Base-by-base conservation (phyloP, 768 basidiomycete genomes). In the Rhodosporidiobolus odoratus region DNA sequence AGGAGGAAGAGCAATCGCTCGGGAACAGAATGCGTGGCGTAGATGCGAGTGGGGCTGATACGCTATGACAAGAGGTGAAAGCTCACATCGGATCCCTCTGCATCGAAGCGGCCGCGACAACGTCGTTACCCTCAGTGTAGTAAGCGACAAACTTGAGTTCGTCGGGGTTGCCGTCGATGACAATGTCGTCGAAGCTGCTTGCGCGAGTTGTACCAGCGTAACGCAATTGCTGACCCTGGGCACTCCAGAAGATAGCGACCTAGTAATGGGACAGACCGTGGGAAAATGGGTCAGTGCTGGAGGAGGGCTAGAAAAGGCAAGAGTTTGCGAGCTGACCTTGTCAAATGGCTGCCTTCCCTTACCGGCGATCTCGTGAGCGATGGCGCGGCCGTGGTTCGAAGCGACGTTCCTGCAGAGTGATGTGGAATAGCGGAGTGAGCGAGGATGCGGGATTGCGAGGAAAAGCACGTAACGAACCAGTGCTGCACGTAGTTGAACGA, bases 141-240 rank as follows among this genome's bases (percentile, higher is more conserved):
- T 89, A 92, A 4, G 89, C 89, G 53, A 90, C 83, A 76, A 92
- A 92, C 85, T 94, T 93, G 82, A 92, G 80, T 72, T 89, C 89
- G 12, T 81, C 84, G 0, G 87, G 83, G 78, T 88, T 83, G 6
- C 92, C 92, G 65, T 87, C 85, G 75, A 94, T 85, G 76, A 87
- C 85, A 30, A 91, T 81, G 74, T 92, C 89, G 73, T 94, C 91
- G 76, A 84, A 89, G 2, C 84, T 83, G 5, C 77, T 77, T 2
- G 82, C 43, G 17, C 54, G 82, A 9, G 89, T 87, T 56, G 87
- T 80, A 9, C 92, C 92, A 76, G 88, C 87, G 80, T 94, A 96
- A 59, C 92, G 84, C 52, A 96, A 81, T 76, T 92, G 89, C 77
- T 89, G 87, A 43, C 92, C 91, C 85, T 71, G 69, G 30, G 90